Conservation (phyloP, 179 eudicot species). For the Pouteria campechiana region DNA sequence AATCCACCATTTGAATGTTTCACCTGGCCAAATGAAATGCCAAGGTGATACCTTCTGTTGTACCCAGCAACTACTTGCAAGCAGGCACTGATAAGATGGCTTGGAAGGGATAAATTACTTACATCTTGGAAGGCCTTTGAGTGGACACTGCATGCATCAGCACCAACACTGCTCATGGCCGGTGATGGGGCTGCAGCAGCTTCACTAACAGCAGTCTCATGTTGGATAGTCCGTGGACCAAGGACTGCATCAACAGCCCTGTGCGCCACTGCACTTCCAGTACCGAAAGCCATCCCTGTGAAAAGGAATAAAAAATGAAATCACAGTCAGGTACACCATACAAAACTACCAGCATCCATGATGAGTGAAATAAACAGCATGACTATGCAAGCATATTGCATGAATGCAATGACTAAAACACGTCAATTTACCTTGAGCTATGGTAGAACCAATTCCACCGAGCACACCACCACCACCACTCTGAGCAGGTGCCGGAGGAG, state of each 20-base stretch:
- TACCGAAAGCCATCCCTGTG: constrained; percentile 22
- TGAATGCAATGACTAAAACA: background rate
- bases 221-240: constrained; percentile 15
- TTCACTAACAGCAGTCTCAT: constrained; percentile 36
- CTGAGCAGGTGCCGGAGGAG: constrained; percentile 14
- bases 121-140: constrained; percentile 83
- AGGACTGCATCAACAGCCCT: constrained; percentile 19
- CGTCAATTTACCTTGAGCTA: constrained; percentile 9
- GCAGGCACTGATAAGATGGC: too few species aligned
- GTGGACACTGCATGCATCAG: constrained; percentile 51
- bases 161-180: constrained; percentile 14
- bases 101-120: constrained; percentile 4
- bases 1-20: too few species aligned
- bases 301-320: background rate
- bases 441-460: constrained; percentile 8
- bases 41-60: too few species aligned
- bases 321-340: background rate
- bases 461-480: background rate
- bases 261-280: constrained; percentile 17
- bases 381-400: background rate
- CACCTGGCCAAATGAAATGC: too few species aligned
- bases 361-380: background rate
- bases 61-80: too few species aligned
- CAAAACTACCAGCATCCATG: background rate
- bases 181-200: constrained; percentile 43